A percentile compares a stretch with the other conserved stretches of the same genome.
Evolutionary conservation across 129 eudicot species (phyloP).

Genomic region (Scalesia atractyloides): DNA sequence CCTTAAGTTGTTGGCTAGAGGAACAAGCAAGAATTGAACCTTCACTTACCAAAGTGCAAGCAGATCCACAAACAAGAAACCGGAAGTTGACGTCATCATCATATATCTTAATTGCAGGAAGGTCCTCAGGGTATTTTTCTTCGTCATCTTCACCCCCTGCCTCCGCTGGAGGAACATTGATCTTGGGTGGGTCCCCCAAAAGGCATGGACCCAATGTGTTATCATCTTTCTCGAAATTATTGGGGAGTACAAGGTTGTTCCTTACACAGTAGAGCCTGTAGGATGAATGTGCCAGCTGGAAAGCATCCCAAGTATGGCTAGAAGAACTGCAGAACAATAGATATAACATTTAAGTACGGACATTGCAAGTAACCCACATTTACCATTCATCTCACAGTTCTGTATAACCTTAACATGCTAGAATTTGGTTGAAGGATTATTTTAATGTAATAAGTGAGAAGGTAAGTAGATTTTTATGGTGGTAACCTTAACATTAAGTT

Average conservation of each 20-base stretch:
- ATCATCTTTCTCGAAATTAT: slow-evolving; percentile 35
- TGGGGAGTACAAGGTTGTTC: slow-evolving; percentile 56
- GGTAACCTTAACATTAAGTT: background rate
- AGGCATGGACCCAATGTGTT: slow-evolving; percentile 66
- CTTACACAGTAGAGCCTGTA: slow-evolving; percentile 67
- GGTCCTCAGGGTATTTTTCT: slow-evolving; percentile 64
- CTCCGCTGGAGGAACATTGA: slow-evolving; percentile 69
- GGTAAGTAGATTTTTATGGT: background rate
- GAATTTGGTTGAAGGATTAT: background rate
- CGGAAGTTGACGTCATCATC: slow-evolving; percentile 78
- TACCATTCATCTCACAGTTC: background rate
- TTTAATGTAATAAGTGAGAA: background rate
- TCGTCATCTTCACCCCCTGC: slow-evolving; percentile 66
- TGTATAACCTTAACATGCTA: background rate
- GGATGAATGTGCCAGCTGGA: slow-evolving; percentile 88
- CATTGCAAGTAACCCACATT: background rate
- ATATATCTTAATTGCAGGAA: slow-evolving; percentile 88
- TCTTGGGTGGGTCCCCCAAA: slow-evolving; percentile 87
- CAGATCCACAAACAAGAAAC: slow-evolving; percentile 80
- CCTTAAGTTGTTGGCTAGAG: slow-evolving; percentile 5
- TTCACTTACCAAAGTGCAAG: slow-evolving; percentile 56
- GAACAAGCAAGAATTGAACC: background rate
- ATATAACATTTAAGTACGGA: background rate
- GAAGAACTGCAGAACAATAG: slow-evolving; percentile 60
- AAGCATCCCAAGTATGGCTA: slow-evolving; percentile 96